Percentiles rank a stretch among this genome's conserved stretches.
phyloP scores from a whole-genome alignment of 2,329 filamentous ascomycete genomes.

The Microdochium bolleyi region DNA sequence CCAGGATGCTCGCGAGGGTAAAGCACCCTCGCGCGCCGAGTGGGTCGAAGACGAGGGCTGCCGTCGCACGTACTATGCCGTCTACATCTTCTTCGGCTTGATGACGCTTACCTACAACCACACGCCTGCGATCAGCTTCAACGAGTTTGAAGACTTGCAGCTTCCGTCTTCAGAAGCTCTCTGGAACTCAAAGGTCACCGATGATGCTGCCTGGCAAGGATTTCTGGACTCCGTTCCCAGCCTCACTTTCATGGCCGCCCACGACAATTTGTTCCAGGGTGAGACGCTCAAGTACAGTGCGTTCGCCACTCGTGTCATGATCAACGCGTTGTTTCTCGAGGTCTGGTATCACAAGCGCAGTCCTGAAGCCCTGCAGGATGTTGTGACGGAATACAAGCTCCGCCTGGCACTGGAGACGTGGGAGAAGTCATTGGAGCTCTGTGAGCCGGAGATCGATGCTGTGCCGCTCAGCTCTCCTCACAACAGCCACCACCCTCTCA shows the following conservation, averaged over 20 bases:
- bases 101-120: slow-evolving; percentile 96
- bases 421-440: slow-evolving; percentile 92
- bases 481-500: slow-evolving; percentile 90
- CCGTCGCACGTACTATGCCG: slow-evolving; percentile 92
- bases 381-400: slow-evolving; percentile 97
- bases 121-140: slow-evolving; percentile 95
- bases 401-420: slow-evolving; percentile 94
- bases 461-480: slow-evolving; percentile 90
- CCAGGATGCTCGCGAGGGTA: slow-evolving; percentile 74
- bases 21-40: slow-evolving; percentile 70
- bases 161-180: slow-evolving; percentile 88
- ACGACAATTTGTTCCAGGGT: slow-evolving; percentile 92
- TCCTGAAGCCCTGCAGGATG: slow-evolving; percentile 93
- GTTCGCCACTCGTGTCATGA: slow-evolving; percentile 95
- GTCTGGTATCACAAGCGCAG: slow-evolving; percentile 99
- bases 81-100: slow-evolving; percentile 98
- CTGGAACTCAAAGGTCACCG: slow-evolving; percentile 78
- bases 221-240: slow-evolving; percentile 62
- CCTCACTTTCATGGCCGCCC: slow-evolving; percentile 86
- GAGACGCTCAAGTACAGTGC: slow-evolving; percentile 88
- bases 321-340: slow-evolving; percentile 95
- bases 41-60: slow-evolving; percentile 98
- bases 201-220: slow-evolving; percentile 80
- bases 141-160: slow-evolving; percentile 90
- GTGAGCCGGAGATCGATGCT: slow-evolving; percentile 81